These are phyloP conservation scores for Xerocomus amazonicus DNA, from an alignment of 1,284 basidiomycete species.

Conservation along the genomic window DNA sequence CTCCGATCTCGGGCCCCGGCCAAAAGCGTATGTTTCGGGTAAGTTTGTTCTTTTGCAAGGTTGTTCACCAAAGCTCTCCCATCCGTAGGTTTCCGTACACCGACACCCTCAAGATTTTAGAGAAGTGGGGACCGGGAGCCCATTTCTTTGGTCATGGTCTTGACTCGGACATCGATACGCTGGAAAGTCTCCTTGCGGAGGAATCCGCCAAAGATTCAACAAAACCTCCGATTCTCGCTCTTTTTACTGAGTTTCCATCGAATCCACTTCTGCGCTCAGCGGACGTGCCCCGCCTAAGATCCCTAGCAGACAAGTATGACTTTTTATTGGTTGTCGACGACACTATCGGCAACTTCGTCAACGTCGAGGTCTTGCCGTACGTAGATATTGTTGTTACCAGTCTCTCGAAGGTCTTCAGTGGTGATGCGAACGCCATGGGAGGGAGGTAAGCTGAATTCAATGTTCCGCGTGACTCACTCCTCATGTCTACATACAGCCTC, in stretches of 20 bases:
- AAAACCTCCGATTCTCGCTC: slow-evolving; percentile 52
- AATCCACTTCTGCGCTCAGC: slow-evolving; percentile 90
- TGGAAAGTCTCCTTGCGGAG: slow-evolving; percentile 64
- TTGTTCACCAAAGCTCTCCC: slow-evolving; percentile 6
- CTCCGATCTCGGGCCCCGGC: slow-evolving; percentile 50
- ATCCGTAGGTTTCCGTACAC: slow-evolving; percentile 87
- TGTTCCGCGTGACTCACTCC: not conserved
- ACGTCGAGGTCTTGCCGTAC: slow-evolving; percentile 88
- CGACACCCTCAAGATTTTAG: slow-evolving; percentile 93
- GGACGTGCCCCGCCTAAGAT: slow-evolving; percentile 74
- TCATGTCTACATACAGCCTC: slow-evolving; percentile 41
- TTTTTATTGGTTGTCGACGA: slow-evolving; percentile 94
- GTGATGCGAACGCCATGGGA: slow-evolving; percentile 96
- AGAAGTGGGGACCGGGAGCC: slow-evolving; percentile 97
- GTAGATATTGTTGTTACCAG: slow-evolving; percentile 95
- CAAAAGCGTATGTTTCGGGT: slow-evolving; percentile 96
- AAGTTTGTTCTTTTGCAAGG: slow-evolving; percentile 25
- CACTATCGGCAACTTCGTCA: slow-evolving; percentile 94
- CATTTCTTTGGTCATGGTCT: slow-evolving; percentile 86
- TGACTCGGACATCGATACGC: slow-evolving; percentile 69
- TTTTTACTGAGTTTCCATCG: slow-evolving; percentile 91
- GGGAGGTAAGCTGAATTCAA: slow-evolving; percentile 67
- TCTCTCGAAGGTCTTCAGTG: slow-evolving; percentile 94
- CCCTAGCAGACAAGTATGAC: slow-evolving; percentile 83
- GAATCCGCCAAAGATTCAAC: slow-evolving; percentile 39